Conservation (phyloP, 495 filamentous ascomycete genomes). For the Penicillium nucicola region DNA sequence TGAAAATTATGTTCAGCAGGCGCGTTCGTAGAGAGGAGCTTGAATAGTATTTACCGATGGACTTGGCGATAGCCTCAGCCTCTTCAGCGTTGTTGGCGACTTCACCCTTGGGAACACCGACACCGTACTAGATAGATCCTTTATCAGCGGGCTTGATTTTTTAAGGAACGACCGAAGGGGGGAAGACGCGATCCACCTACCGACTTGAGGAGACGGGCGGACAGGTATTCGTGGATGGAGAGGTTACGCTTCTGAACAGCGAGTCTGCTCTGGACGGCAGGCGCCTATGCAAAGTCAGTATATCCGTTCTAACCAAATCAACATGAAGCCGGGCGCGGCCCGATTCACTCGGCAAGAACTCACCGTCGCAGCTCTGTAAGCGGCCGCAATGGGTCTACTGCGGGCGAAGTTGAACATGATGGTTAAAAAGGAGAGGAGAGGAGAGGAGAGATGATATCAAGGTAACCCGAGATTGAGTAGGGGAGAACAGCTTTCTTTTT, state of each 20-base stretch:
- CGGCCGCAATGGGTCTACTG: conserved; percentile 63
- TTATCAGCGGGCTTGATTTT: conserved; percentile 20
- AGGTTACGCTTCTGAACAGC: conserved; percentile 76
- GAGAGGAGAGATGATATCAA: conserved; percentile 17
- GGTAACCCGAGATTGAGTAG: neutral
- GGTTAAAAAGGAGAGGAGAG: conserved; percentile 18
- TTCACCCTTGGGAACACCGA: conserved; percentile 84
- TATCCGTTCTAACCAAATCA: neutral
- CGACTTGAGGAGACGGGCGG: conserved; percentile 79
- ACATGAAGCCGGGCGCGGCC: conserved; percentile 12
- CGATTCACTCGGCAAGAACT: conserved; percentile 19
- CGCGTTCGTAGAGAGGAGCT: conserved; percentile 1
- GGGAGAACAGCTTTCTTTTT: conserved; percentile 45
- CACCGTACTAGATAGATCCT: conserved; percentile 73
- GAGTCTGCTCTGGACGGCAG: conserved; percentile 45
- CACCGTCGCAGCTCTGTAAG: conserved; percentile 63
- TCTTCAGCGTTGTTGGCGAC: conserved; percentile 81
- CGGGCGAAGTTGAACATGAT: conserved; percentile 75
- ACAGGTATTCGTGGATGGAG: conserved; percentile 96
- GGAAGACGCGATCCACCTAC: conserved; percentile 50
- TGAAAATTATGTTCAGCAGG: conserved; percentile 32
- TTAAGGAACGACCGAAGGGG: conserved; percentile 15
- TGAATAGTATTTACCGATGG: conserved; percentile 58
- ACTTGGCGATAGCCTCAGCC: conserved; percentile 86
- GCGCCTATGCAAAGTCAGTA: conserved; percentile 39